Evolutionary conservation across 768 basidiomycete genomes (phyloP).

Genomic region (Leccinum disarticulatum): DNA sequence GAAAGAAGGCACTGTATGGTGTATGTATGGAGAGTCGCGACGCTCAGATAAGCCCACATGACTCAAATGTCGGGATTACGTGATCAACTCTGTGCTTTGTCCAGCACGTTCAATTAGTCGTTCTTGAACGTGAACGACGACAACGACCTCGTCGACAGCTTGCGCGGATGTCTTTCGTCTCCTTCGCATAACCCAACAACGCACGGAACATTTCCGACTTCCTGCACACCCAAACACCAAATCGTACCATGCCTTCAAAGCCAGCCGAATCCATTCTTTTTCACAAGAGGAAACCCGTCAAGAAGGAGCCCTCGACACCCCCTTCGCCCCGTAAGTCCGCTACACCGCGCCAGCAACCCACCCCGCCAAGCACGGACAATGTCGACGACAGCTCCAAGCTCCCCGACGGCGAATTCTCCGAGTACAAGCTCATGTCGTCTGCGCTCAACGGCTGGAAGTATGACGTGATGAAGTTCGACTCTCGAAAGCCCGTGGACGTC

Average conservation of each 20-base stretch:
- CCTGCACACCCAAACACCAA: background rate
- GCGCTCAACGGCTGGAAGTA: conserved; percentile 86
- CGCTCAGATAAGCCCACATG: no score
- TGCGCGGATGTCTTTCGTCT: conserved; percentile 5
- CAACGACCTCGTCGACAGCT: conserved; percentile 2
- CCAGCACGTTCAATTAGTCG: background rate
- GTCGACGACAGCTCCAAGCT: conserved; percentile 53
- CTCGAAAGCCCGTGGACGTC: conserved; percentile 69
- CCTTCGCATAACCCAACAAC: background rate
- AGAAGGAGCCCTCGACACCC: conserved; percentile 20
- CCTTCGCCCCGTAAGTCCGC: conserved; percentile 38
- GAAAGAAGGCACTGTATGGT: no score
- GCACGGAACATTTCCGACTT: background rate
- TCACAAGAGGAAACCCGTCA: conserved; percentile 58
- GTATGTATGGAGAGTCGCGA: no score
- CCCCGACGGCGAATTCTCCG: conserved; percentile 68
- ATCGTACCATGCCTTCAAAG: conserved; percentile 28
- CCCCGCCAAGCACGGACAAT: conserved; percentile 41
- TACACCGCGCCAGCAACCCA: conserved; percentile 41
- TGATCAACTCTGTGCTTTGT: conserved; percentile 17
- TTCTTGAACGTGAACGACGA: background rate
- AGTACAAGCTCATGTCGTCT: conserved; percentile 78
- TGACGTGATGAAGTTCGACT: conserved; percentile 91
- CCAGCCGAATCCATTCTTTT: conserved; percentile 55
- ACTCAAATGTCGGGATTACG: conserved; percentile 17